Evolutionary conservation across 192 early-diverging fungal genomes (phyloP), one percentile per base, ranked within the genome.

Genomic region (Borealophlyctis nickersoniae): DNA sequence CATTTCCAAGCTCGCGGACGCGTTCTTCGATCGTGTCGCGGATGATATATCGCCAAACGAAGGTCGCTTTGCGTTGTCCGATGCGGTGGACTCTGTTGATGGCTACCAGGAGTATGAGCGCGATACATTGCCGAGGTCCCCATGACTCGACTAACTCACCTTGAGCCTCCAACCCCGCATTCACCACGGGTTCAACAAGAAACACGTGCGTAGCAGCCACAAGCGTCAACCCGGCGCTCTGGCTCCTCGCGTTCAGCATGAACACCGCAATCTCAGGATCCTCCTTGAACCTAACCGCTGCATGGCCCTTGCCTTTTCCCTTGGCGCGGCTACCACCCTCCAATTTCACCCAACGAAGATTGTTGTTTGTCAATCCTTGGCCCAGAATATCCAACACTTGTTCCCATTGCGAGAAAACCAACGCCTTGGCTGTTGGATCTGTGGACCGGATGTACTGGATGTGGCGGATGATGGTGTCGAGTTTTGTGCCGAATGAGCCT

Each of bases 391-490:
- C 62, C 4, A 84, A 61, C 7, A 84, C 77, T 27, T 70, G 54
- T 27, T 74, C 76, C 79, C 79, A 84, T 45, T 84, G 82, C 22
- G 77, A 79, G 62, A 84, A 84, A 24, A 81, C 29, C n/a, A 83
- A 58, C 3, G 56, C 39, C 61, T 79, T 79, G 30, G 71, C 63
- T 0, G 49, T 59, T 23, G 75, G 75, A 55, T 75, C 71, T 16
- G 53, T 39, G 29, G 1, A 4, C 7, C 48, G 50, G 57, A 84
- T 36, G 54, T 69, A 58, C 2, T 69, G 36, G 3, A 84, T 49
- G 63, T 84, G 82, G 26, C 65, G 56, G 49, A 82, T 35, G 11
- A 84, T 55, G 33, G 65, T 58, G 66, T 84, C 82, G 24, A 82
- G 60, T 52, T 84, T 84, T 1, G 74, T 73, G 51, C 82, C 82